phyloP scores from a whole-genome alignment of 331 rosid genomes.

The Malus hybrid region DNA sequence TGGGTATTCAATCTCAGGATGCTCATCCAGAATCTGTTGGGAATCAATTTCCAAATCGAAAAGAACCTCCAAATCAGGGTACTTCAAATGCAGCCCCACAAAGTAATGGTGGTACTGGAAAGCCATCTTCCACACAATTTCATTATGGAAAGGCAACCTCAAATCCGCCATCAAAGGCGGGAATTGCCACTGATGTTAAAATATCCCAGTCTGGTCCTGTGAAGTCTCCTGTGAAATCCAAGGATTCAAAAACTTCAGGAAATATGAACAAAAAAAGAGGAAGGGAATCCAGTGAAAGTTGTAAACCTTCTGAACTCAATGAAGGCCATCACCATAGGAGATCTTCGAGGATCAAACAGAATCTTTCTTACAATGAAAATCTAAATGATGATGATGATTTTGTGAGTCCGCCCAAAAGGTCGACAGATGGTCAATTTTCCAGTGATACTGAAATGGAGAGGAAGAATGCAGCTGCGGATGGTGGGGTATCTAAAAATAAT shows the following conservation, averaged over 20 bases:
- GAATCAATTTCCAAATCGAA: slow-evolving; percentile 17
- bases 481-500: slow-evolving; percentile 11
- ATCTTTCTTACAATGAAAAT: slow-evolving; percentile 27
- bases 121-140: slow-evolving; percentile 10
- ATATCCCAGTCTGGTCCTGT: slow-evolving; percentile 22
- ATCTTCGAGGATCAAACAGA: slow-evolving; percentile 44
- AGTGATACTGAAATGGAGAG: slow-evolving; percentile 1
- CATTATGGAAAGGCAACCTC: slow-evolving; percentile 6
- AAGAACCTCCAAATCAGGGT: slow-evolving; percentile 27
- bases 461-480: slow-evolving; percentile 20
- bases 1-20: slow-evolving; percentile 14
- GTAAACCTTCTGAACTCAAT: slow-evolving; percentile 22
- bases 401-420: slow-evolving; percentile 32
- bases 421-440: slow-evolving; percentile 21
- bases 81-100: slow-evolving; percentile 31
- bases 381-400: slow-evolving; percentile 28
- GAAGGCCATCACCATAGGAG: slow-evolving; percentile 20
- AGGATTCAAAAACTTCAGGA: slow-evolving; percentile 22
- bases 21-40: slow-evolving; percentile 19
- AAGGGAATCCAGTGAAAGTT: slow-evolving; percentile 29
- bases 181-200: slow-evolving; percentile 21
- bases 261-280: slow-evolving; percentile 39
- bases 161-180: slow-evolving; percentile 24
- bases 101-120: slow-evolving; percentile 21
- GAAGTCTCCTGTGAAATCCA: slow-evolving; percentile 31